These are phyloP conservation scores for Closterium sp. DNA, from an alignment of 139 green algal species.

Conservation along the genomic window DNA sequence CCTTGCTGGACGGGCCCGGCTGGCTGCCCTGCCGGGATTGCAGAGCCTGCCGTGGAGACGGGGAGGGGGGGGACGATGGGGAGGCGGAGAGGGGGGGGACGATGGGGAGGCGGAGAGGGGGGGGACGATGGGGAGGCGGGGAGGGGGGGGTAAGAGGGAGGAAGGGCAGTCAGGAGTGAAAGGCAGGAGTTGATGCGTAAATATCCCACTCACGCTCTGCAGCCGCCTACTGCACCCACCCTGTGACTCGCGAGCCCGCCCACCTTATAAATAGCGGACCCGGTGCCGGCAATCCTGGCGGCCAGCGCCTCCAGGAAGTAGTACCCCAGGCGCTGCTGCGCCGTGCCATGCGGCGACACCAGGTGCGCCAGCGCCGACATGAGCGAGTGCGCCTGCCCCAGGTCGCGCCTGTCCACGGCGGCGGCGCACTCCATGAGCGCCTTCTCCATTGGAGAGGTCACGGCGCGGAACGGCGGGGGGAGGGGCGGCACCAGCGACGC, in stretches of 20 bases:
- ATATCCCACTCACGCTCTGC: no score
- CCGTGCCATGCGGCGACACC: slow-evolving; percentile 30
- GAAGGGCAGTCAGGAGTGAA: no score
- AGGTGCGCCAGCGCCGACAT: slow-evolving; percentile 17
- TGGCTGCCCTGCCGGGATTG: slow-evolving; percentile 3
- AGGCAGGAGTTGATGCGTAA: no score
- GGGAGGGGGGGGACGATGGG: neutral
- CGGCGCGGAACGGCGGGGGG: neutral
- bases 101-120: no score
- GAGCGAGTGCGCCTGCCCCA: slow-evolving; percentile 4
- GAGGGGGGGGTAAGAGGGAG: no score
- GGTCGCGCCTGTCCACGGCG: slow-evolving; percentile 13
- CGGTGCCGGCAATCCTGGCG: slow-evolving; percentile 28
- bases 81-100: neutral
- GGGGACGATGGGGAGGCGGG: no score
- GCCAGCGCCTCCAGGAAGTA: slow-evolving; percentile 34
- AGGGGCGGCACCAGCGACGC: neutral
- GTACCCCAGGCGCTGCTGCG: slow-evolving; percentile 21
- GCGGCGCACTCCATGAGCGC: slow-evolving; percentile 14
- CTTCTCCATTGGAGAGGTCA: slow-evolving; percentile 12
- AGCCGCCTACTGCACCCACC: no score
- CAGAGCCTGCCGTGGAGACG: slow-evolving; percentile 14
- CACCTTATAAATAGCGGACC: slow-evolving; percentile 33
- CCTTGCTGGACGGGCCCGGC: slow-evolving; percentile 15
- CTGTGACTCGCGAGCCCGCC: no score